These are phyloP conservation scores for Magnusiomyces ingens DNA, from an alignment of 1,139 yeast genomes.

Conservation along the genomic window DNA sequence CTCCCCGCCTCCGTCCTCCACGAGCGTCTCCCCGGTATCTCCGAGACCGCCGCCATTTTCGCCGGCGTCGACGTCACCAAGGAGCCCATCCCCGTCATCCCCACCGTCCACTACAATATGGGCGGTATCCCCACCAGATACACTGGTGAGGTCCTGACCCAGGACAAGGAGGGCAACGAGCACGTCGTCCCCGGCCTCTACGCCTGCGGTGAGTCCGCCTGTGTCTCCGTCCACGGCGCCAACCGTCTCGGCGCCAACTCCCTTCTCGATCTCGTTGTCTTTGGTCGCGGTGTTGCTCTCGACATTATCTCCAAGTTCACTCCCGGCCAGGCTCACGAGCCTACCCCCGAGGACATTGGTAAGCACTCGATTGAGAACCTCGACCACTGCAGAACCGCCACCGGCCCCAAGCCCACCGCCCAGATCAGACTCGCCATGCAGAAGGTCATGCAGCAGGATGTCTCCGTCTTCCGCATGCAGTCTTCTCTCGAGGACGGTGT, in stretches of 20 bases:
- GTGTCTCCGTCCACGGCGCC: conserved; percentile 99
- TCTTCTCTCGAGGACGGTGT: conserved; percentile 92
- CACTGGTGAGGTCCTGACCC: conserved; percentile 88
- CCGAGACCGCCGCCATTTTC: conserved; percentile 96
- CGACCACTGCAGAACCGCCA: conserved; percentile 80
- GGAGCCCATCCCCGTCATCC: conserved; percentile 97
- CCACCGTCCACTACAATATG: conserved; percentile 99
- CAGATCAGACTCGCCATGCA: conserved; percentile 90
- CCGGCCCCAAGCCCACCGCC: conserved; percentile 77
- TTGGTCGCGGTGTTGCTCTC: conserved; percentile 97
- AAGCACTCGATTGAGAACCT: conserved; percentile 82
- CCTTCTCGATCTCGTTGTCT: conserved; percentile 92
- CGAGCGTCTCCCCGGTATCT: conserved; percentile 98
- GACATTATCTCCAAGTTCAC: conserved; percentile 77
- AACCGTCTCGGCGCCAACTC: conserved; percentile 99
- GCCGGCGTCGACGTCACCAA: conserved; percentile 99
- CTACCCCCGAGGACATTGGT: conserved; percentile 80
- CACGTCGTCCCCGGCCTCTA: conserved; percentile 85
- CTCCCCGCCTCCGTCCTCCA: conserved; percentile 86
- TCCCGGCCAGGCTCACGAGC: conserved; percentile 83
- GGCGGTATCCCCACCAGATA: conserved; percentile 99
- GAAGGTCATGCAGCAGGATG: conserved; percentile 92
- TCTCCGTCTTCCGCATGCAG: conserved; percentile 95
- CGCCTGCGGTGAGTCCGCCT: conserved; percentile 99
- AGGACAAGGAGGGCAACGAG: conserved; percentile 85